Evolutionary conservation across 2,329 filamentous ascomycete species (phyloP), one percentile per base, ranked within the genome.

Genomic region (Diaporthe sp.): DNA sequence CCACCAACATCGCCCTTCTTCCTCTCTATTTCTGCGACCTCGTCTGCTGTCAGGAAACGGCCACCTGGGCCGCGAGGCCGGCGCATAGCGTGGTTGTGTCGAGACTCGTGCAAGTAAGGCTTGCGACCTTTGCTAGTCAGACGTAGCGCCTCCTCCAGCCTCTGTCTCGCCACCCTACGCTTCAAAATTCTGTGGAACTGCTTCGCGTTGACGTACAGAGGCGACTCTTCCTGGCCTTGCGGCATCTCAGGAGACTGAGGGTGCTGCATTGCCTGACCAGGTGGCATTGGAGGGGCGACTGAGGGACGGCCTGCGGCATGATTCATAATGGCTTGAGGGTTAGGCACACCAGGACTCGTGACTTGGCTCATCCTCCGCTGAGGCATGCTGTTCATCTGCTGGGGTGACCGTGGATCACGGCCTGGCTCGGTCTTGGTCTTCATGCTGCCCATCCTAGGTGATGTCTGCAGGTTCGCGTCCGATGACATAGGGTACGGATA

Each of bases 131-230:
- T 99, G 13, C 94, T 97, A 0, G 97, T 98, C 73, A 98, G 86
- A 55, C 97, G 92, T 56, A 99, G 85, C 71, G 96, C 94, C 83
- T 99, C 97, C 83, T 99, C 97, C 22, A 99, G 88, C 82, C 94
- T 95, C 83, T 98, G 97, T 44, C 97, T 91, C 9, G 97, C 97
- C 77, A 98, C 95, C 74, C 97, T 91, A 73, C 97, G 91, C 87
- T 99, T 98, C 71, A 99, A 85, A 65, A 99, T 99, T 35, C 97
- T 94, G 82, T 99, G 97, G 79, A 99, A 99, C 81, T 99, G 97
- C 83, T 99, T 99, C 7, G 97, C 97, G 80, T 99, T 99, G 80
- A 99, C 97, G 79, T 99, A 99, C 1, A 99, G 87, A 0, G 97
- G 97, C 0, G 96, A 96, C 81, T 99, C 97, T 82, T 98, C 97